These are phyloP conservation scores for Trichoderma atrobrunneum DNA, from an alignment of 2,329 filamentous ascomycete genomes.

Conservation along the genomic window DNA sequence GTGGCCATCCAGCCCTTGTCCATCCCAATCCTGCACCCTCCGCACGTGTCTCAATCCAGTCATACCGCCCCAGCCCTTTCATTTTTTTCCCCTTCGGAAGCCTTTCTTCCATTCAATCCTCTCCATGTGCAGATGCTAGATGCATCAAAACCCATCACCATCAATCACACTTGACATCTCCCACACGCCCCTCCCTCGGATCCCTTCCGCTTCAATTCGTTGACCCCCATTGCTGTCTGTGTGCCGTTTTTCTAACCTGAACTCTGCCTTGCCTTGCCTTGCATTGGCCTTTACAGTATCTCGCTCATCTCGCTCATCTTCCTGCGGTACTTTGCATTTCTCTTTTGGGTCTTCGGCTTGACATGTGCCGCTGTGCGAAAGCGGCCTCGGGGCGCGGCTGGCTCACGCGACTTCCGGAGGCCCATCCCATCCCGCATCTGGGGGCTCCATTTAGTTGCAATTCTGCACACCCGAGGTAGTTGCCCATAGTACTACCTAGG, in stretches of 20 bases:
- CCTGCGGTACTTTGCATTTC: not conserved
- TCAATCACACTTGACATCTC: not conserved
- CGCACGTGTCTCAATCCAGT: conserved; percentile 5
- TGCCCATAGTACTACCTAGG: not conserved
- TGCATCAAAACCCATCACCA: not conserved
- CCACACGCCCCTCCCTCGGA: not conserved
- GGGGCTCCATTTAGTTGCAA: not conserved
- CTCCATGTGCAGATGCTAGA: not conserved
- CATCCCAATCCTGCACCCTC: not conserved
- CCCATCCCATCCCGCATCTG: not conserved
- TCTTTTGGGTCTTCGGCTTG: not conserved
- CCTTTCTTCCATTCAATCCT: too few relatives aligned
- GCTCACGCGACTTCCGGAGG: not conserved
- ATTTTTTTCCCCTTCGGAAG: not conserved
- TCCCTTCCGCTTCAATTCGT: not conserved
- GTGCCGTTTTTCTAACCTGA: not conserved
- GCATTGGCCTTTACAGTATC: not conserved
- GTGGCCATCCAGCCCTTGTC: not conserved
- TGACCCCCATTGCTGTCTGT: not conserved
- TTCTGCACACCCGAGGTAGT: not conserved
- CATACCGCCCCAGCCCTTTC: not conserved
- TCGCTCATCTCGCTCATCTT: not conserved
- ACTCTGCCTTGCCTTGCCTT: not conserved
- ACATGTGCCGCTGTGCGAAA: not conserved
- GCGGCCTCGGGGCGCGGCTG: not conserved